Evolutionary conservation across 2,329 filamentous ascomycete genomes (phyloP).

Genomic region (Trichothecium roseum): DNA sequence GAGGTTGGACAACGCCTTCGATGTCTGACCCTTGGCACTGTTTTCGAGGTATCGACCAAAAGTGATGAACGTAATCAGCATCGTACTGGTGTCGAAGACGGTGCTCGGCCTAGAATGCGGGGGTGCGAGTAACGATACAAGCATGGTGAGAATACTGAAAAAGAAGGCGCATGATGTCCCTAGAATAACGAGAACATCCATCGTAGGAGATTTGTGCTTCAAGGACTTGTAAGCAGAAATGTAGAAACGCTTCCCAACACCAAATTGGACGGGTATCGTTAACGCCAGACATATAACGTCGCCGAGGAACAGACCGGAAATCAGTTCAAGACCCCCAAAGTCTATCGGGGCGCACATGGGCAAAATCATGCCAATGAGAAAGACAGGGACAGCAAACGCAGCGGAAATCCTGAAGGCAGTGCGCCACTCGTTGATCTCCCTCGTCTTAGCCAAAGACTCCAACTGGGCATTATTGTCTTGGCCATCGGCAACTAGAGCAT

Average conservation of each 20-base stretch:
- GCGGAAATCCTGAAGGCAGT: conserved; percentile 68
- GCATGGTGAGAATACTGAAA: conserved; percentile 83
- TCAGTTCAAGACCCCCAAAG: conserved; percentile 56
- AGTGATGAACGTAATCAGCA: conserved; percentile 94
- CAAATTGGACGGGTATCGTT: conserved; percentile 91
- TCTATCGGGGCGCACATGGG: conserved; percentile 73
- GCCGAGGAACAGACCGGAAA: conserved; percentile 76
- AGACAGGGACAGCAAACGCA: conserved; percentile 79
- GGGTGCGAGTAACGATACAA: conserved; percentile 63
- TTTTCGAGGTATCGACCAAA: conserved; percentile 90
- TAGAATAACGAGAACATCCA: conserved; percentile 92
- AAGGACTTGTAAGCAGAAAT: conserved; percentile 86
- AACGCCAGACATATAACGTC: conserved; percentile 75
- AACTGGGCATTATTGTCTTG: conserved; percentile 96
- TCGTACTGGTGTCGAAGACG: conserved; percentile 95
- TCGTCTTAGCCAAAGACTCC: conserved; percentile 90
- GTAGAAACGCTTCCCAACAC: conserved; percentile 91
- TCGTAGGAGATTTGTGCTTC: conserved; percentile 83
- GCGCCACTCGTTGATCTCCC: conserved; percentile 90
- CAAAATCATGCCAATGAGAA: conserved; percentile 85
- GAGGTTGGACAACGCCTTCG: conserved; percentile 79
- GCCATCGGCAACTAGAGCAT: conserved; percentile 79
- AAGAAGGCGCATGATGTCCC: conserved; percentile 95
- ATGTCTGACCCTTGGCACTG: conserved; percentile 89
- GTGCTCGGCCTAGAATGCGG: conserved; percentile 76